Evolutionary conservation across 805 yeast genomes (phyloP).

Genomic region (Wickerhamiella sergipiensis): DNA sequence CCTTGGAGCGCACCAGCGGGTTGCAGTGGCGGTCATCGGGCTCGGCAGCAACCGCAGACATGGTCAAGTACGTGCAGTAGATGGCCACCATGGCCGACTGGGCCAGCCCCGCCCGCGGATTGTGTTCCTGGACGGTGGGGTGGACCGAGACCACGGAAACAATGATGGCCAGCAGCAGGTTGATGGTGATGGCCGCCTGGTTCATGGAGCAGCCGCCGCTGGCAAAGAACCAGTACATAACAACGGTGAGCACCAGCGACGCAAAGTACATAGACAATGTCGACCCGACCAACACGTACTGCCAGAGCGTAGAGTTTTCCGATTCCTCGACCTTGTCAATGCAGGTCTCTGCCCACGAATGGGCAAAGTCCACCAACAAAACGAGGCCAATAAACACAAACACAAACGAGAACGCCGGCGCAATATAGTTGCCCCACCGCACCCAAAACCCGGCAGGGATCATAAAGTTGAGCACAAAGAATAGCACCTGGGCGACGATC

Average conservation of each 20-base stretch:
- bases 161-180: constrained; percentile 48
- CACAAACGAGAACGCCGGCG: constrained; percentile 69
- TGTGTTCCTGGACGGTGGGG: constrained; percentile 77
- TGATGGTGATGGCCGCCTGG: constrained; percentile 70
- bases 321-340: constrained; percentile 80
- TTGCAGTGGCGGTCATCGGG: constrained; percentile 91
- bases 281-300: constrained; percentile 67
- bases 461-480: constrained; percentile 51
- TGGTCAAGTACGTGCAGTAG: constrained; percentile 79
- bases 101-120: constrained; percentile 92
- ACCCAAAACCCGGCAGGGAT: constrained; percentile 81
- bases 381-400: constrained; percentile 85
- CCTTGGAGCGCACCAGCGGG: constrained; percentile 77
- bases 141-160: constrained; percentile 62
- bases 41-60: constrained; percentile 89
- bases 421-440: constrained; percentile 81
- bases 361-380: constrained; percentile 89
- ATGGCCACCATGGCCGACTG: constrained; percentile 92
- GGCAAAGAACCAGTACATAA: constrained; percentile 78
- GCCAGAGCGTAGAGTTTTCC: constrained; percentile 60
- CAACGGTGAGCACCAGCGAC: constrained; percentile 53
- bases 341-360: constrained; percentile 96
- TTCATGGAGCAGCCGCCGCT: constrained; percentile 75
- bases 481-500: constrained; percentile 34
- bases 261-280: constrained; percentile 74